A percentile compares a stretch with the other conserved stretches of the same genome.
Conservation (phyloP, 169 alveolate genomes). For the Blepharisma undulans region DNA sequence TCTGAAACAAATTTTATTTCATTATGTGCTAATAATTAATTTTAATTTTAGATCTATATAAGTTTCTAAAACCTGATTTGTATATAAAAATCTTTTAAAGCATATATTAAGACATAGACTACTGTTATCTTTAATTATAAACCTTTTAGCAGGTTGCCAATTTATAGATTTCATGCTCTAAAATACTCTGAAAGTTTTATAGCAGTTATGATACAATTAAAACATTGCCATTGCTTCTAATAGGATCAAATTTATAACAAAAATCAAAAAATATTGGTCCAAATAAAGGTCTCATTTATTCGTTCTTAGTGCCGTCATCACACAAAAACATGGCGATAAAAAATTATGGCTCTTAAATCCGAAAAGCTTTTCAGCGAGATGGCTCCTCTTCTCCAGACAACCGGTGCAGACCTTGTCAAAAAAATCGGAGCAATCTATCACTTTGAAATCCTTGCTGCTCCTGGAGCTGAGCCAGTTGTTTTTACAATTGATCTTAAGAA, state of each 20-base stretch:
- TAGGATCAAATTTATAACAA: neutral
- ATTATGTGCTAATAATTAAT: neutral
- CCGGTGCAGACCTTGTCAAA: conserved; percentile 69
- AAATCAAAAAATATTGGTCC: neutral
- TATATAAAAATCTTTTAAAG: too few species aligned
- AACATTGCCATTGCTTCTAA: neutral
- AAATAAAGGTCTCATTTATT: neutral
- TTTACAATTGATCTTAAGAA: conserved; percentile 82
- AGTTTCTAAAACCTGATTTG: too few species aligned
- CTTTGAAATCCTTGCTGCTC: conserved; percentile 71
- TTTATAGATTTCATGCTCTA: too few species aligned
- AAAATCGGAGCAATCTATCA: conserved; percentile 79
- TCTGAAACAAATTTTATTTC: neutral
- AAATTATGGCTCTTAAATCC: conserved; percentile 60
- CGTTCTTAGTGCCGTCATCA: neutral
- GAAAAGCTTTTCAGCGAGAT: conserved; percentile 72
- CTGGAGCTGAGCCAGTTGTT: conserved; percentile 71
- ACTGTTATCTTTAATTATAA: too few species aligned
- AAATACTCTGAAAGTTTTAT: neutral
- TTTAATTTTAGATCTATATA: too few species aligned
- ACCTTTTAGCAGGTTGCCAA: too few species aligned
- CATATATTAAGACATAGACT: too few species aligned
- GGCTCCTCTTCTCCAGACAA: conserved; percentile 61
- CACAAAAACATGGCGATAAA: conserved; percentile 28
- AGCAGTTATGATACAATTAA: too few species aligned